Base-by-base conservation (phyloP, 768 basidiomycete species). In the Gymnopilus junonius region DNA sequence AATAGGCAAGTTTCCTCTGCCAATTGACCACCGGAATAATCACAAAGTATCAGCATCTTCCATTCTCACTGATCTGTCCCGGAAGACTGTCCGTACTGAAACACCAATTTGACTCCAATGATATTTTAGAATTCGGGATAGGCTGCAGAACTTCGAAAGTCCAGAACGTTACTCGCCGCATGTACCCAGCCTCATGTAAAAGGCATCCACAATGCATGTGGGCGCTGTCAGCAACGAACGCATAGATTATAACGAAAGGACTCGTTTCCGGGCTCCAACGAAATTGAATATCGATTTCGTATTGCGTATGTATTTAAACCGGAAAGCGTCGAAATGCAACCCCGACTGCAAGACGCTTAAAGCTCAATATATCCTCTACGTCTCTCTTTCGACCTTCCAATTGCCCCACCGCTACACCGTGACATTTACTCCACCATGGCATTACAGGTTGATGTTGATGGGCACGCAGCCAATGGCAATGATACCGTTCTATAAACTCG, bases 391-490 rank as follows among this genome's bases (percentile, higher is more conserved):
- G 8, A n/a, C 17, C 15, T 29, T 17, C 29, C 31, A 29, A 51
- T 17, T 20, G 27, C 48, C 48, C 48, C 48, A 29, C 29, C 27
- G n/a, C 29, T 51, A 17, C 29, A 51, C 34, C 46, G 23, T 55
- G 53, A 39, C 31, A 21, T 53, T n/a, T 37, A 25, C 46, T 14
- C 35, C 11, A 17, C 23, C 10, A 32, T 20, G 23, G 12, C 42
- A 23, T 14, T 65, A 74, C 42, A 72, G 62, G 60, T 64, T 70
- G 55, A 75, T 71, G 27, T 71, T 70, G 61, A 71, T 69, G 32
- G 72, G 72, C 3, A 66, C 65, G 48, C 72, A 73, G 1, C 69
- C 72, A 46, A 73, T 69, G 17, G 67, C 67, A 67, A 75, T 65
- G 59, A 77, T 20, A n/a, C 75, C 73, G n/a, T 56, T 62, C 70